Base-by-base conservation (phyloP, 371 early-diverging fungal genomes). In the Apophysomyces elegans region DNA sequence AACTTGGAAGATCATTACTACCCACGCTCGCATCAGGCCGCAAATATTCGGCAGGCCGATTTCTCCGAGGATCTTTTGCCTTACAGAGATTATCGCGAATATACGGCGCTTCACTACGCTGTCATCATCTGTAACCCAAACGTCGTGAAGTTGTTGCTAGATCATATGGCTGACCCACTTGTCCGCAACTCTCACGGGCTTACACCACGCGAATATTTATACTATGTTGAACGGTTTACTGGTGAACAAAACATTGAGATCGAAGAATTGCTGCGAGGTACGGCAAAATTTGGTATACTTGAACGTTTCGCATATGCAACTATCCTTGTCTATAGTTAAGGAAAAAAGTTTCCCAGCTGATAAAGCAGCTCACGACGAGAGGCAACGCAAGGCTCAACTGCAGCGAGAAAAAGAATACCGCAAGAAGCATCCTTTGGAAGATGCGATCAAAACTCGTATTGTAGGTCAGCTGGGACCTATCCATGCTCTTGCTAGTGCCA, bases 401-500 rank as follows among this genome's bases (percentile, higher is more conserved):
- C 73, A 74, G 38, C 73, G 69, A 43, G 85, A 82, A 65, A 85
- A 84, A 56, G 85, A 86, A 37, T 77, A 80, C 45, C 77, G 84
- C 35, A 74, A 76, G 59, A 82, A 76, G 45, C 83, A 82, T 56
- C 87, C 87, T n/a, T 68, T 86, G 1, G 87, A 86, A 60, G 78
- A 80, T 39, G 74, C 80, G 7, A 65, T 86, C n/a, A 75, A 80
- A 47, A 67, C 61, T 1, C 67, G 74, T 41, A 84, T 86, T 59
- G 84, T 86, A 44, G 92, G 92, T 13, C 92, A 92, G 70, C 69
- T 84, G n/a, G 82, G 84, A 8, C 88, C 90, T 1, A 83, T 90
- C 35, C 74, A 84, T 72, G 80, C 84, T 2, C 72, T 92, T 38
- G 83, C 85, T 6, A 78, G 86, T 56, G 84, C 89, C 0, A 87